phyloP scores from a whole-genome alignment of 768 basidiomycete genomes.

The Boletus subparvulus region DNA sequence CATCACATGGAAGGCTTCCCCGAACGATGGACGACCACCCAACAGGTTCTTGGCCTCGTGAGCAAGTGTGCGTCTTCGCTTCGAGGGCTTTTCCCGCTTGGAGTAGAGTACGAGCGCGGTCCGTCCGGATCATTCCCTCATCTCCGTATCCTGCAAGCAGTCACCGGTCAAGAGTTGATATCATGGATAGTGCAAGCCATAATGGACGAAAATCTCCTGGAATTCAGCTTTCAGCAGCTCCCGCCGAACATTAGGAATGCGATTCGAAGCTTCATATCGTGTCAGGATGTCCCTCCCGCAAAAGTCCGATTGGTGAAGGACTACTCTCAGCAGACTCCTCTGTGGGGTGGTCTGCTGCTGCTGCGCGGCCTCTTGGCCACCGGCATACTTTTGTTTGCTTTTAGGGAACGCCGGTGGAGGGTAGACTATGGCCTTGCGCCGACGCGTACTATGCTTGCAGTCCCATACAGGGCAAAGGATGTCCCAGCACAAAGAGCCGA shows the following conservation, averaged over 20 bases:
- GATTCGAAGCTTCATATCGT: conserved; percentile 26
- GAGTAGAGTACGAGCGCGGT: conserved; percentile 19
- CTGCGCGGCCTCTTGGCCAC: conserved; percentile 36
- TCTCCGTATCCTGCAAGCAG: conserved; percentile 21
- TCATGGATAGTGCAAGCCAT: conserved; percentile 15
- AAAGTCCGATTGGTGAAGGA: conserved; percentile 8
- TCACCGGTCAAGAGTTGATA: conserved; percentile 13
- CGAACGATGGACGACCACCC: conserved; percentile 35
- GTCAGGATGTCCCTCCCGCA: not conserved
- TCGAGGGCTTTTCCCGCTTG: not conserved
- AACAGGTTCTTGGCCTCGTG: conserved; percentile 32
- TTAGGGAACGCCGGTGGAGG: conserved; percentile 38
- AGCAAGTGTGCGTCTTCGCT: conserved; percentile 15
- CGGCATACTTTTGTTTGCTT: conserved; percentile 32
- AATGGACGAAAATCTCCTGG: conserved; percentile 12
- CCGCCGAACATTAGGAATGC: not conserved
- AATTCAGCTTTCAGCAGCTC: conserved; percentile 17
- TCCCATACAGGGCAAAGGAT: conserved; percentile 41
- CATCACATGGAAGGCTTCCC: conserved; percentile 30
- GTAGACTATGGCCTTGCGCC: conserved; percentile 40
- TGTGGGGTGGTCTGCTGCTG: conserved; percentile 29
- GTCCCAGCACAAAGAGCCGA: conserved; percentile 38
- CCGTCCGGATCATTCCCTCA: conserved; percentile 22
- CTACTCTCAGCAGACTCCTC: not conserved
- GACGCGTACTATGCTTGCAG: conserved; percentile 35